Percentiles rank a stretch among this genome's conserved stretches.
These are phyloP conservation scores for Scheffersomyces quercinus DNA, from an alignment of 1,139 yeast species.

Conservation along the genomic window DNA sequence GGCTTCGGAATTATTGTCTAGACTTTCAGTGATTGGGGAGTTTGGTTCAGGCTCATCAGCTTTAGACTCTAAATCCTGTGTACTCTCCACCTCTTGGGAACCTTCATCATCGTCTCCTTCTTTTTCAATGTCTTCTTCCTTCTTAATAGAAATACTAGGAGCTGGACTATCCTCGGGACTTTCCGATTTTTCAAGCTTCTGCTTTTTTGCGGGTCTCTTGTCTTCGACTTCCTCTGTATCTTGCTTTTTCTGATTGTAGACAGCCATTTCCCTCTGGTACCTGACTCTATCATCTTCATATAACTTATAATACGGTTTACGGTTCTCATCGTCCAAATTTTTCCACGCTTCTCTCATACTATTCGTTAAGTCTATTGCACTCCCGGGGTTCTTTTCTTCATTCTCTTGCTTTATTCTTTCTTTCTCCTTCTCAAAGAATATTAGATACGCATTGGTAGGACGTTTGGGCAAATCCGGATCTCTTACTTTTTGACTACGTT, in stretches of 20 bases:
- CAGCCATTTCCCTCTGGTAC: slow-evolving; percentile 72
- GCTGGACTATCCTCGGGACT: slow-evolving; percentile 7
- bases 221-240: slow-evolving; percentile 9
- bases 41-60: slow-evolving; percentile 7
- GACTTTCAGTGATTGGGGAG: slow-evolving; percentile 1
- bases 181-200: slow-evolving; percentile 10
- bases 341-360: slow-evolving; percentile 90
- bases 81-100: slow-evolving; percentile 7
- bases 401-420: slow-evolving; percentile 64
- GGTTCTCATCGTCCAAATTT: slow-evolving; percentile 63
- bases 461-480: slow-evolving; percentile 87
- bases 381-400: slow-evolving; percentile 47
- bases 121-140: slow-evolving; percentile 4
- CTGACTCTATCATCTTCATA: slow-evolving; percentile 81
- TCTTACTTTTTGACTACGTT: slow-evolving; percentile 38
- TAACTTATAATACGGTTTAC: slow-evolving; percentile 72
- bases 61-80: not conserved
- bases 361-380: slow-evolving; percentile 64
- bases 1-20: no score
- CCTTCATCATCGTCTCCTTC: slow-evolving; percentile 11
- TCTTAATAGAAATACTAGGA: slow-evolving; percentile 3
- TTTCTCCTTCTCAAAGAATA: slow-evolving; percentile 85
- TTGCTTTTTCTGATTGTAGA: slow-evolving; percentile 48
- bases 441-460: slow-evolving; percentile 86
- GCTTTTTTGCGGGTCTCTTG: slow-evolving; percentile 11